Percentiles rank a stretch among this genome's conserved stretches.
phyloP scores from a whole-genome alignment of 306 rosid genomes.

The Amphicarpaea edgeworthii region DNA sequence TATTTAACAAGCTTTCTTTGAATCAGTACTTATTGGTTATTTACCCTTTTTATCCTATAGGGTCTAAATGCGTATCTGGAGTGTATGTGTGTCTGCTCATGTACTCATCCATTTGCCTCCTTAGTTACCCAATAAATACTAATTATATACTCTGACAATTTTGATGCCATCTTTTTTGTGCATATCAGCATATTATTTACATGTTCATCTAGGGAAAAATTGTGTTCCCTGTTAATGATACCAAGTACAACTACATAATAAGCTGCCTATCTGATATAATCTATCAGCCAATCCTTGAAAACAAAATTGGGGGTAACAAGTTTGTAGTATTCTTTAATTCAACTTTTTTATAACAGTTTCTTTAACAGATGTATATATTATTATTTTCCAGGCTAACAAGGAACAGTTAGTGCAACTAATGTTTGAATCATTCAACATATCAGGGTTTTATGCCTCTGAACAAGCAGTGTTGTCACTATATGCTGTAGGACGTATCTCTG shows the following conservation, averaged over 20 bases:
- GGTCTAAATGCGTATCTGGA: not conserved
- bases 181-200: not conserved
- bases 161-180: constrained; percentile 9
- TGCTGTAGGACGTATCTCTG: constrained; percentile 96
- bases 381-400: constrained; percentile 75
- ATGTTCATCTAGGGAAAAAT: no score
- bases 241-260: no score
- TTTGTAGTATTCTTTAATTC: constrained; percentile 29
- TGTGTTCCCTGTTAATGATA: no score
- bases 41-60: not conserved
- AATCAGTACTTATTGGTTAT: constrained; percentile 18
- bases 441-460: constrained; percentile 99
- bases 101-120: constrained; percentile 25
- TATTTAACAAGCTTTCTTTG: constrained; percentile 14
- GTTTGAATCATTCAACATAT: constrained; percentile 99
- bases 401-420: constrained; percentile 97
- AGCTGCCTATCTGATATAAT: no score
- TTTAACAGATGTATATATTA: constrained; percentile 28
- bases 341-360: constrained; percentile 24
- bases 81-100: constrained; percentile 18
- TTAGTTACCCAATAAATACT: not conserved
- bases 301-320: not conserved
- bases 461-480: constrained; percentile 95
- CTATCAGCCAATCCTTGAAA: no score
- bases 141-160: not conserved